Evolutionary conservation across 768 basidiomycete genomes (phyloP), one percentile per base, ranked within the genome.

Genomic region (Amylocystis lapponica): DNA sequence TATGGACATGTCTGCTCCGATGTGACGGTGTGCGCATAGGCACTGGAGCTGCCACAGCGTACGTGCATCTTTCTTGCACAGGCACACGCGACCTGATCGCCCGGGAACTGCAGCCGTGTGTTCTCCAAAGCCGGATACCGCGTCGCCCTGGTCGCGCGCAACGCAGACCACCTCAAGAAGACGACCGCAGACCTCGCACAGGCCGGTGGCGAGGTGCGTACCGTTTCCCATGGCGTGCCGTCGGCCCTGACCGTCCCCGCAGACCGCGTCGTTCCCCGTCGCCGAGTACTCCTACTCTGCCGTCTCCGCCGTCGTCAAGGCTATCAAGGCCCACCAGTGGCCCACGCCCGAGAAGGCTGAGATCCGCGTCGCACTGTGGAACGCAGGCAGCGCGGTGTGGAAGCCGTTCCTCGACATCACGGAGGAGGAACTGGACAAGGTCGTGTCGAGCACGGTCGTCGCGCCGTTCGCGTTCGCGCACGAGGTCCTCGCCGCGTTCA

Each of bases 11-110:
- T 23, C 31, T 5, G 5, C 7, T 5, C 14, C 14, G 32, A 13
- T 32, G 39, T 11, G 10, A 12, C 20, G 8, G 25, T 6, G 10
- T 16, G 7, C 12, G 22, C n/a, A 14, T 46, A 68, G 68, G 68
- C 20, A 69, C 66, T 23, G 69, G 69, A 19, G 67, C 56, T 19
- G 58, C 68, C 3, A 54, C 67, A 19, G 69, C 69, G 69, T 70
- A 49, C 26, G 67, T 58, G n/a, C 16, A 19, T 10, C 17, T 32
- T 9, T 30, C 2, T 23, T n/a, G n/a, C n/a, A n/a, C n/a, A n/a
- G 6, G 14, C n/a, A 33, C 32, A 33, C n/a, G 19, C 32, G 14
- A 22, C 4, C 14, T 21, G 14, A 19, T n/a, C n/a, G n/a, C n/a
- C n/a, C n/a, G n/a, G n/a, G n/a, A n/a, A n/a, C n/a, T n/a, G n/a